phyloP scores from a whole-genome alignment of 169 alveolate species.

The Cryptosporidium sp. region DNA sequence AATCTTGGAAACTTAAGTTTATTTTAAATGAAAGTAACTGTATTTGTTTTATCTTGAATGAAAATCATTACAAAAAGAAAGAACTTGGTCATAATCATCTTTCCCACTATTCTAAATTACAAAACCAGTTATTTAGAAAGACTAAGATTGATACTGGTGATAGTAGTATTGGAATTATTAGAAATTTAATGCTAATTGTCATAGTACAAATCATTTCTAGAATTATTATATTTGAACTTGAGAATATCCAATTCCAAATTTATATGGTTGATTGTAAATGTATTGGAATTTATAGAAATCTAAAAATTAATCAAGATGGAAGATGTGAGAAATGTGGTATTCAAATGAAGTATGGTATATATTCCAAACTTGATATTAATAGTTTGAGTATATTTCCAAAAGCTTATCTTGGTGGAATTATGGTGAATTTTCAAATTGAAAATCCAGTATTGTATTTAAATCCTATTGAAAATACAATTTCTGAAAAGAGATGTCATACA shows the following conservation, averaged over 20 bases:
- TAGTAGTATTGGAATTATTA: slow-evolving; percentile 31
- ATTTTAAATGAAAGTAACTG: not conserved
- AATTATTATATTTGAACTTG: not conserved
- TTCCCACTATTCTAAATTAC: not conserved
- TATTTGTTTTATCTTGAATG: not conserved
- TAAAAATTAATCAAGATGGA: not conserved
- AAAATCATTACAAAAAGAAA: not conserved
- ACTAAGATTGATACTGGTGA: not conserved
- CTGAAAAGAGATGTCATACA: slow-evolving; percentile 52
- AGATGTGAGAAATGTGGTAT: slow-evolving; percentile 33
- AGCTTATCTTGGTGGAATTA: slow-evolving; percentile 55
- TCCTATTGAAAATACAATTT: slow-evolving; percentile 24
- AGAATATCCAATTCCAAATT: slow-evolving; percentile 13
- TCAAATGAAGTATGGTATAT: slow-evolving; percentile 17
- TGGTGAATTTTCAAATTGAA: not conserved
- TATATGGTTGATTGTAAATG: slow-evolving; percentile 35
- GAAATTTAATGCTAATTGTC: slow-evolving; percentile 40
- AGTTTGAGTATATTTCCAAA: slow-evolving; percentile 9
- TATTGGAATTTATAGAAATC: not conserved
- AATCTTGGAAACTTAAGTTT: slow-evolving; percentile 37
- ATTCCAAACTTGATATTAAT: not conserved
- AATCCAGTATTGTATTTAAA: not conserved
- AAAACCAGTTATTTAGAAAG: not conserved
- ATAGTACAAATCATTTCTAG: slow-evolving; percentile 50
- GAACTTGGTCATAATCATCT: not conserved